Base-by-base conservation (phyloP, 1,284 basidiomycete genomes). In the Sanghuangporus sanghuang region DNA sequence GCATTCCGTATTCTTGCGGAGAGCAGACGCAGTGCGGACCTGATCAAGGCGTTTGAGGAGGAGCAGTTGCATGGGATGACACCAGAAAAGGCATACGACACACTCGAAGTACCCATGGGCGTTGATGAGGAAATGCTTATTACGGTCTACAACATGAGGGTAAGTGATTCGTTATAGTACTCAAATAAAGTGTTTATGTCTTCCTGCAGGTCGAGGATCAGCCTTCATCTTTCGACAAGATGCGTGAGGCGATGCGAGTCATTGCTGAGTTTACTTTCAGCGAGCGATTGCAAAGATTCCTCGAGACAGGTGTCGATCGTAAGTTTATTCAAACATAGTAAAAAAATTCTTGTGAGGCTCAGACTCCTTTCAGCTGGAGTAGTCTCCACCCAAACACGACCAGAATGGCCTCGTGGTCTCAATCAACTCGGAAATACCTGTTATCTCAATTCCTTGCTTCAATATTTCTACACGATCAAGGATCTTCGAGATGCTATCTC, bases 401-500 rank as follows among this genome's bases (percentile, higher is more conserved):
- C 78, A 1, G 90, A 93, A 65, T 79, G 89, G 69, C 95, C 95
- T 14, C 84, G 93, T 60, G 94, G 95, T 1, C 81, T 96, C 39
- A 92, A 95, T 72, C 95, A 96, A 72, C 85, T 97, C 39, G 94
- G 94, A 59, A 97, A 97, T 71, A 96, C 93, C 0, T 96, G 93
- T 72, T 96, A 96, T 73, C 81, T 96, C 61, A 96, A 96, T 73
- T 95, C 93, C 18, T 76, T 95, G 27, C 78, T 94, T 1, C 90
- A 92, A 79, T 97, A 97, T 74, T 95, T 97, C 73, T 96, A 95
- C 74, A 95, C 94, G n/a, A 93, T 97, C 74, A 89, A 85, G 70
- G 91, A 94, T 55, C 80, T 97, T 35, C 85, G 95, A 46, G 87
- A 89, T 9, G 86, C 89, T 6, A 85, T 96, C 16, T 76, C 83